A percentile compares a stretch with the other conserved stretches of the same genome.
phyloP scores from a whole-genome alignment of 2,329 filamentous ascomycete genomes.

The Zopfia rhizophila region DNA sequence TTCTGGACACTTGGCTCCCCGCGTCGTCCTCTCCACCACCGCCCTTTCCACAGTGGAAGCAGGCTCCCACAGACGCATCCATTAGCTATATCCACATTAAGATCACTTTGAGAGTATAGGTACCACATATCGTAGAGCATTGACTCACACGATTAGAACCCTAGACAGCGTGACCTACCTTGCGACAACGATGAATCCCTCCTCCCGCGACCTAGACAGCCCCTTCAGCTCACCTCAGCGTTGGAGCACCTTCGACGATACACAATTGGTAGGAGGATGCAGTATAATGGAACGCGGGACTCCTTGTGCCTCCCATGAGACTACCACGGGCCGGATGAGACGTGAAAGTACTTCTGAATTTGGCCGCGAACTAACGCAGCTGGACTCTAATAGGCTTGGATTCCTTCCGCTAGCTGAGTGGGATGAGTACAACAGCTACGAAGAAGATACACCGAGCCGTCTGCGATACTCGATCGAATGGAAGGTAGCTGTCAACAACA shows the following conservation, averaged over 20 bases:
- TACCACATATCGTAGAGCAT: no score
- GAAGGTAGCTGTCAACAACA: slow-evolving; percentile 20
- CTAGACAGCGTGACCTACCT: no score
- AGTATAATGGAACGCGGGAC: not conserved
- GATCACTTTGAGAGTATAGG: no score
- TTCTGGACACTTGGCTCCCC: no score
- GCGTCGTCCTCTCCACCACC: no score
- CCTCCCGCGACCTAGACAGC: slow-evolving; percentile 9
- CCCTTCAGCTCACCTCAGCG: slow-evolving; percentile 9
- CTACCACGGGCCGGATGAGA: not conserved
- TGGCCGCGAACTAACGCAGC: slow-evolving; percentile 1
- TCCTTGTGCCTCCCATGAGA: no score
- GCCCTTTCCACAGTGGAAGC: no score
- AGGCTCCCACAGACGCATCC: no score
- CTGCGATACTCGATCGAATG: slow-evolving; percentile 17
- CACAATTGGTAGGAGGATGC: slow-evolving; percentile 10
- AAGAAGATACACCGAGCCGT: slow-evolving; percentile 7
- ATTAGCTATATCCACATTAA: no score
- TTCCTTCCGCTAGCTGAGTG: slow-evolving; percentile 13
- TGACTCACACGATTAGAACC: no score
- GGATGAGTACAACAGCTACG: slow-evolving; percentile 16
- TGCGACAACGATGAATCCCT: slow-evolving; percentile 12
- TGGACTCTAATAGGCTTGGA: slow-evolving; percentile 7
- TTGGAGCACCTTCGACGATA: slow-evolving; percentile 9
- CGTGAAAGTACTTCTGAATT: not conserved